phyloP scores from a whole-genome alignment of 257 asterid genomes.

The Mentha longifolia region DNA sequence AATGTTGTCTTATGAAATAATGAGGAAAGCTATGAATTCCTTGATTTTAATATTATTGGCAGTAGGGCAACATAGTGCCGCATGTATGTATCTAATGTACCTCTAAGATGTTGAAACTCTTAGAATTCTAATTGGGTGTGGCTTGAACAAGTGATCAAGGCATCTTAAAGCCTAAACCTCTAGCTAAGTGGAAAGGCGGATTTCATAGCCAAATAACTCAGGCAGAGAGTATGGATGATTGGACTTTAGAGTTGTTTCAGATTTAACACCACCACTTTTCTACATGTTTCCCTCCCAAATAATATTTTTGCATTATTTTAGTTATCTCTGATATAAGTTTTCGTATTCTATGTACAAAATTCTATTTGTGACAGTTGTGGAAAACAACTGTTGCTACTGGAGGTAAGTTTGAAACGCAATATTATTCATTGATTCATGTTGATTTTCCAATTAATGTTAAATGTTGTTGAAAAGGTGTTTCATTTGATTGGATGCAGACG shows the following conservation, averaged over 20 bases:
- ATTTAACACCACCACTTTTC: constrained; percentile 1
- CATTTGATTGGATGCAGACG: too few relatives aligned
- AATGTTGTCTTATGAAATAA: constrained; percentile 10
- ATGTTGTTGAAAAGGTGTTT: too few relatives aligned
- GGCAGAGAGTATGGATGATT: background rate
- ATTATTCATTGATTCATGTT: too few relatives aligned
- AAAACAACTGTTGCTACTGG: too few relatives aligned
- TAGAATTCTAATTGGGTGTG: background rate
- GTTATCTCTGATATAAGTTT: too few relatives aligned
- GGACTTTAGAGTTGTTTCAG: constrained; percentile 5
- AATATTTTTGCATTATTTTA: too few relatives aligned
- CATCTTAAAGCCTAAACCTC: constrained; percentile 25
- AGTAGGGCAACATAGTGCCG: background rate
- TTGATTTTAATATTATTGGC: constrained; percentile 1
- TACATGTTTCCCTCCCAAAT: background rate
- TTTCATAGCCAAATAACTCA: constrained; percentile 15
- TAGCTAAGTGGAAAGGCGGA: constrained; percentile 4
- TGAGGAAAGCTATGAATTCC: background rate
- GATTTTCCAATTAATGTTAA: too few relatives aligned
- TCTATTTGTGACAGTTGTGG: too few relatives aligned
- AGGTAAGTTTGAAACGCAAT: too few relatives aligned
- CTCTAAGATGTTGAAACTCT: background rate
- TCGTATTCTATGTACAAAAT: too few relatives aligned
- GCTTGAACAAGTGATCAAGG: constrained; percentile 5
- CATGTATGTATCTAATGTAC: background rate